Evolutionary conservation across 2,329 filamentous ascomycete genomes (phyloP), one percentile per base, ranked within the genome.

Genomic region (Venturia effusa): DNA sequence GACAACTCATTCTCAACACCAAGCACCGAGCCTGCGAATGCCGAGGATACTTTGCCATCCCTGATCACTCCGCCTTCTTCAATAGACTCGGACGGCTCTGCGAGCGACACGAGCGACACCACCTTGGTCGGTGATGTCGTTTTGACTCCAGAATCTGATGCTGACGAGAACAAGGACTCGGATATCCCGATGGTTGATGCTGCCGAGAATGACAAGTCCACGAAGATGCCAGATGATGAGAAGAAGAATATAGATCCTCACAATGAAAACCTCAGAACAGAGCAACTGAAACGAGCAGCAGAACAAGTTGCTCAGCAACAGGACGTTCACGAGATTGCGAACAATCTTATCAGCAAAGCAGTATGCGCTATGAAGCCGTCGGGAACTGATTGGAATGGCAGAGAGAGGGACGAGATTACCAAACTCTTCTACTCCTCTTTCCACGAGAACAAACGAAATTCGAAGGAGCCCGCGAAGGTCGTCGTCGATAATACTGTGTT

Each of bases 321-420:
- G 76, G 94, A 99, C 75, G 93, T 97, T 4, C 92, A 92, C 15
- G 94, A 99, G 75, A 93, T 97, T 57, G 92, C 97, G 78, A 91
- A 91, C 65, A 94, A 93, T 70, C 89, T 96, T 32, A 84, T 97
- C 65, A 92, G 93, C 71, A 88, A 94, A 61, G 80, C 97, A n/a
- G 89, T 94, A 70, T 92, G 90, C 62, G 92, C 93, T 2, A 92
- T 97, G 71, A 86, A 83, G 64, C 84, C 90, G 6, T 82, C 82
- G n/a, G 83, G 82, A 3, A 78, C 83, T 40, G 84, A 90, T 64
- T 76, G 81, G 7, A 83, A 86, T 55, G 88, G 88, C 3, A 88
- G 95, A 67, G 93, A 97, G 74, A 77, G 86, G 24, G 94, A 97
- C 72, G 81, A 85, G 64, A 85, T 96, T 67, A 91, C 91, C 10